Conservation (phyloP, 495 filamentous ascomycete genomes). For the Penicillium malachiteum region DNA sequence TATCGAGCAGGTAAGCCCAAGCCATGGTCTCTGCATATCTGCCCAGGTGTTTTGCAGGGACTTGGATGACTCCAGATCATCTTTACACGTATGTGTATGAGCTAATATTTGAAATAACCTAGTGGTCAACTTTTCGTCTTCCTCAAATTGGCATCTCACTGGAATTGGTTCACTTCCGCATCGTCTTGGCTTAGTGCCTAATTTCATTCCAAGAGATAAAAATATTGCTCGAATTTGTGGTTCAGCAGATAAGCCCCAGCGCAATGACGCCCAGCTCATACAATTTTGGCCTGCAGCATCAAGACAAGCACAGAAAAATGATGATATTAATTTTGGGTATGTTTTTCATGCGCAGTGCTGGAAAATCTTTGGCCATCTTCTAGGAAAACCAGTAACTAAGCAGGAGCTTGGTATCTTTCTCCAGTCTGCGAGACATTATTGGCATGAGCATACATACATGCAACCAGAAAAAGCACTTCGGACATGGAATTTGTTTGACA, state of each 20-base stretch:
- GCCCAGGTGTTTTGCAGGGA: too few relatives aligned
- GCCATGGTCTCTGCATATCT: not conserved
- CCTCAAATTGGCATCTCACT: constrained; percentile 4
- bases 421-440: constrained; percentile 2
- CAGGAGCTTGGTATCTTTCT: constrained; percentile 5
- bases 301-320: not conserved
- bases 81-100: too few relatives aligned
- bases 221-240: constrained; percentile 7
- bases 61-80: too few relatives aligned
- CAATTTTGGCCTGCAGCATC: not conserved
- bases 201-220: constrained; percentile 5
- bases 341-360: constrained; percentile 11
- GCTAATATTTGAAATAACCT: not conserved
- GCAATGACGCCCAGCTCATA: constrained; percentile 1
- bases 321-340: constrained; percentile 1
- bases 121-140: constrained; percentile 5
- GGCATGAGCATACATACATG: not conserved
- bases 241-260: not conserved
- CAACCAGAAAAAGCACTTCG: too few relatives aligned
- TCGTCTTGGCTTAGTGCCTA: not conserved
- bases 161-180: constrained; percentile 3
- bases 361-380: constrained; percentile 9
- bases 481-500: not conserved
- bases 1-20: constrained; percentile 6
- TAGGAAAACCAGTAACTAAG: constrained; percentile 4